Base-by-base conservation (phyloP, 306 rosid genomes). In the Notholithocarpus densiflorus region DNA sequence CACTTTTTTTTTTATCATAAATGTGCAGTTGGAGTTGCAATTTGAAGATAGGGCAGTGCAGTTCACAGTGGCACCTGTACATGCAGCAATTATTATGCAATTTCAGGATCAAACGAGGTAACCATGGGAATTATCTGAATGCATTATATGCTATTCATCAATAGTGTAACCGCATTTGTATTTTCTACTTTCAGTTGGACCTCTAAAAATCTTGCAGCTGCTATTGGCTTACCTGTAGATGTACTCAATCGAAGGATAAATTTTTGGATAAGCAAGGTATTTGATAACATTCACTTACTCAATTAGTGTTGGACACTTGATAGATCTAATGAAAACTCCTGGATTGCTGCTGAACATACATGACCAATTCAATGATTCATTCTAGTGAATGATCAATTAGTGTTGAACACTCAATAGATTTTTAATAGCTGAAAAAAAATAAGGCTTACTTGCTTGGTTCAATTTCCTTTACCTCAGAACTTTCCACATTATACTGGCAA, bases 211-310 rank as follows among this genome's bases (percentile, higher is more conserved):
- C 98, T 95, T 72, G 92, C 92, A 23, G 89, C 90, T 78, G 92
- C 92, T 78, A 83, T 91, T 86, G 95, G 95, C 79, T 71, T 92
- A 61, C 97, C 97, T 2, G 29, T 82, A 54, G 97, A 92, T 84
- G 88, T 82, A 55, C 87, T 94, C 73, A 85, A 80, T 72, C 91
- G 95, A 79, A 89, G 97, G 87, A 89, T 94, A 72, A 77, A 81
- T 91, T 92, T 92, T 83, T 94, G 98, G 98, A 88, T 86, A 79
- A 89, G 93, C 84, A 95, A 95, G 97, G 98, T 91, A 72, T 57
- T 74, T 71, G 68, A 73, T 70, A 23, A 77, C 54, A 53, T 65
- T 57, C 59, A 19, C 40, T 34, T 8, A 66, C n/a, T 9, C 43
- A 17, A 15, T 15, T 64, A 29, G 19, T 66, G 26, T 66, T 31